Evolutionary conservation across 371 early-diverging fungal species (phyloP).

Genomic region (Mucor velutinosus): DNA sequence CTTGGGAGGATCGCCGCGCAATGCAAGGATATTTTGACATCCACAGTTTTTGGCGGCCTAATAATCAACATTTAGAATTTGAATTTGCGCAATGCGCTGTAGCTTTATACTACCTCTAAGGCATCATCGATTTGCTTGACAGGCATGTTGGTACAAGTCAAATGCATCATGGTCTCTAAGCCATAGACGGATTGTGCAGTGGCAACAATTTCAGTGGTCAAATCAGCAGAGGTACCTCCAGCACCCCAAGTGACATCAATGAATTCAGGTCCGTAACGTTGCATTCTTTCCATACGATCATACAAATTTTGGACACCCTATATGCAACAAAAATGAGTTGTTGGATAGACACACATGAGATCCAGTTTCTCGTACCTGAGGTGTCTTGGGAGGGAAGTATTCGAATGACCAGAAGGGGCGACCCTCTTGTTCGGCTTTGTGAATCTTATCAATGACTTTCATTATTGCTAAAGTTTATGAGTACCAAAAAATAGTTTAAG

Average conservation of each 20-base stretch:
- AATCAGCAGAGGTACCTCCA: slow-evolving; percentile 89
- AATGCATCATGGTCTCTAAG: slow-evolving; percentile 95
- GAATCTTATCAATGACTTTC: slow-evolving; percentile 83
- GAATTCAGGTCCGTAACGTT: slow-evolving; percentile 90
- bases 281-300: slow-evolving; percentile 90
- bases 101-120: slow-evolving; percentile 51
- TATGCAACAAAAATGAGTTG: neutral
- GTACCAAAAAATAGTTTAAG: slow-evolving; percentile 1
- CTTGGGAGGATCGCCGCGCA: slow-evolving; percentile 94
- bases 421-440: slow-evolving; percentile 68
- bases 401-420: slow-evolving; percentile 91
- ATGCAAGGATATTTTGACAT: slow-evolving; percentile 94
- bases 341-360: neutral
- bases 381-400: slow-evolving; percentile 96
- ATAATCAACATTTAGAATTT: neutral
- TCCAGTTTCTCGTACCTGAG: slow-evolving; percentile 55
- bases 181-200: slow-evolving; percentile 93
- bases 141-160: slow-evolving; percentile 97
- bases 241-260: slow-evolving; percentile 97
- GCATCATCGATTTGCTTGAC: slow-evolving; percentile 85
- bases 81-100: neutral
- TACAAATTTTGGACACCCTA: slow-evolving; percentile 77
- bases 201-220: slow-evolving; percentile 85
- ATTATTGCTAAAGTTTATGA: slow-evolving; percentile 24
- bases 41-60: slow-evolving; percentile 90